phyloP scores from a whole-genome alignment of 371 early-diverging fungal species.

The Blakeslea trispora region DNA sequence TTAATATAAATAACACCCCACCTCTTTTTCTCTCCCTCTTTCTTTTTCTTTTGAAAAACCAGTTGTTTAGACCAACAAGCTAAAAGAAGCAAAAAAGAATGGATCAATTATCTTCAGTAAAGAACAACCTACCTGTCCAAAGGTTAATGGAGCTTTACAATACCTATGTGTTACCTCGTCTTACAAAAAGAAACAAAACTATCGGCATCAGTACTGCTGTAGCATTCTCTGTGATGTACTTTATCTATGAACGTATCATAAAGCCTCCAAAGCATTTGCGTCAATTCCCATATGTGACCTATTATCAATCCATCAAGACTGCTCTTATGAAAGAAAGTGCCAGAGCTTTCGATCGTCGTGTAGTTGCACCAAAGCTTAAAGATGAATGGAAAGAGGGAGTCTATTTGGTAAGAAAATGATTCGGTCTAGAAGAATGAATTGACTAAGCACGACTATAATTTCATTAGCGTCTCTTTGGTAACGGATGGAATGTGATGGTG shows the following conservation, averaged over 20 bases:
- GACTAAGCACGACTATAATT: too few relatives aligned
- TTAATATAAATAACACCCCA: too few relatives aligned
- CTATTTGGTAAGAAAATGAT: neutral
- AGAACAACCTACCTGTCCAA: too few relatives aligned
- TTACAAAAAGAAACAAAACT: neutral
- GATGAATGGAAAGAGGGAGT: neutral
- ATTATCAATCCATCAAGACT: neutral
- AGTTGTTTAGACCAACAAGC: too few relatives aligned
- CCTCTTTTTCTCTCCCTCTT: too few relatives aligned
- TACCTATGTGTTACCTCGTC: neutral
- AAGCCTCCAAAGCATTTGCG: slow-evolving; percentile 7
- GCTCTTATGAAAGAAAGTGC: neutral
- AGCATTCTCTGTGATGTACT: neutral
- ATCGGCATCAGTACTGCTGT: neutral
- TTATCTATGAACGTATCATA: neutral
- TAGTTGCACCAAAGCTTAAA: neutral
- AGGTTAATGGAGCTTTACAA: neutral
- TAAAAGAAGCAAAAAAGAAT: too few relatives aligned
- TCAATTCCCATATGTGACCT: slow-evolving; percentile 1
- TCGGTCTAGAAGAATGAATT: neutral
- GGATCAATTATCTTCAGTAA: too few relatives aligned
- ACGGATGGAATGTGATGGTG: slow-evolving; percentile 28
- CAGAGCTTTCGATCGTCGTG: neutral
- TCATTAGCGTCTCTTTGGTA: neutral
- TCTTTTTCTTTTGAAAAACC: too few relatives aligned